These are phyloP conservation scores for Lipomyces mesembrius DNA, from an alignment of 805 yeast genomes.

Conservation along the genomic window DNA sequence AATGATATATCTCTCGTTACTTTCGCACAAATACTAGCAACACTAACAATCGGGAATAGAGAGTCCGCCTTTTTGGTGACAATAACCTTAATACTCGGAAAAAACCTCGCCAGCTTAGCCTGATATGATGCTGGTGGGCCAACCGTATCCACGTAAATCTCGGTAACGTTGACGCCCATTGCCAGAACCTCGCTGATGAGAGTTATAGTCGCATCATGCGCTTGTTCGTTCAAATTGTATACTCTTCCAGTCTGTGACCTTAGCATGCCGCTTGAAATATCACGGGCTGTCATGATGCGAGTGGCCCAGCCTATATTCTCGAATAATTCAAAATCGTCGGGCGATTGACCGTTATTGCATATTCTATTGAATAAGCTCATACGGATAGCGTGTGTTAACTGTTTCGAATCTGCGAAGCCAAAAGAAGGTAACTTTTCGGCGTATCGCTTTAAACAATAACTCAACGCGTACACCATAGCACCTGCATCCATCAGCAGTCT, in stretches of 20 bases:
- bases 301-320: conserved; percentile 85
- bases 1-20: conserved; percentile 84
- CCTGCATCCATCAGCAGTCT: conserved; percentile 22
- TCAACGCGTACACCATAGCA: conserved; percentile 94
- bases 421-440: conserved; percentile 56
- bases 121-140: conserved; percentile 92
- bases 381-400: conserved; percentile 73
- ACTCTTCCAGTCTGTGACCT: conserved; percentile 57
- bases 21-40: conserved; percentile 94
- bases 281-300: conserved; percentile 80
- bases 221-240: conserved; percentile 89
- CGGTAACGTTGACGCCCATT: conserved; percentile 64
- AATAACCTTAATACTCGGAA: conserved; percentile 72
- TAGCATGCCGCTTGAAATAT: conserved; percentile 88
- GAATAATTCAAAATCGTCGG: conserved; percentile 49
- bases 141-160: conserved; percentile 91
- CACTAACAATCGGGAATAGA: conserved; percentile 85
- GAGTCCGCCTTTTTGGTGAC: conserved; percentile 97
- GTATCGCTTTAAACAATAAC: conserved; percentile 69
- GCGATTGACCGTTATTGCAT: conserved; percentile 47
- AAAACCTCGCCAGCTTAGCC: conserved; percentile 66
- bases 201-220: conserved; percentile 89
- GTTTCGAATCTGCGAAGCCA: conserved; percentile 94
- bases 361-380: conserved; percentile 63
- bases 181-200: conserved; percentile 69